These are phyloP conservation scores for Clarireedia monteithiana DNA, from an alignment of 2,329 filamentous ascomycete species.

Conservation along the genomic window DNA sequence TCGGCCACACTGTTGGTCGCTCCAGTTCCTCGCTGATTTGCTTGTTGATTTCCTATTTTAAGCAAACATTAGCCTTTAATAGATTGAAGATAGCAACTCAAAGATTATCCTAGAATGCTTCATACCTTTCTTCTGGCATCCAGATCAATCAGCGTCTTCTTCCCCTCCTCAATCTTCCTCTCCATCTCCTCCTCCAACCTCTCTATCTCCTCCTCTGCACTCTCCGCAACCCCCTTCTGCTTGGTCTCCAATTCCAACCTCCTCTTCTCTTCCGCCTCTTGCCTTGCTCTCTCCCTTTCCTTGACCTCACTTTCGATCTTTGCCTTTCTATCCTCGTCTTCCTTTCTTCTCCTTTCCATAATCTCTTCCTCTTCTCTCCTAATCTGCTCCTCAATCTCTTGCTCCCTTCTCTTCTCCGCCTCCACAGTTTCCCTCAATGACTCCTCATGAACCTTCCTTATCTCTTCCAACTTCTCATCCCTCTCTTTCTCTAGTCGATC, in stretches of 20 bases:
- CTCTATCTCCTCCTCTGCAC: conserved; percentile 21
- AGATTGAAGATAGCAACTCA: background rate
- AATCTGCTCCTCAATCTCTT: conserved; percentile 13
- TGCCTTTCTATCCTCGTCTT: conserved; percentile 16
- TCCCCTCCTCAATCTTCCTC: conserved; percentile 19
- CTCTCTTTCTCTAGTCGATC: conserved; percentile 17
- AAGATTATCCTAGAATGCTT: background rate
- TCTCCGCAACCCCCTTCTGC: conserved; percentile 14
- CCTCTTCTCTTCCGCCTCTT: conserved; percentile 18
- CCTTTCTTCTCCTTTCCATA: conserved; percentile 13
- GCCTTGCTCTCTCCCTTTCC: conserved; percentile 12
- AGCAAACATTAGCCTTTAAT: background rate
- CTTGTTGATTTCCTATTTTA: conserved; percentile 21
- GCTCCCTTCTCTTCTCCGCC: conserved; percentile 11
- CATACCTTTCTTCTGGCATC: conserved; percentile 22
- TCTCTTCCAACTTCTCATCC: conserved; percentile 17
- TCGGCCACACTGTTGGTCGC: conserved; percentile 20
- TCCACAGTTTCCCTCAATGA: conserved; percentile 10
- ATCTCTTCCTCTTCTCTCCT: conserved; percentile 18
- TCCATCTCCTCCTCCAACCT: conserved; percentile 25
- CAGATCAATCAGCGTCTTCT: conserved; percentile 17
- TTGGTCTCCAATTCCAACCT: conserved; percentile 14
- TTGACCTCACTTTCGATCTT: conserved; percentile 8
- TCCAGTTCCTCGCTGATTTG: conserved; percentile 24
- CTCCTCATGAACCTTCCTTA: conserved; percentile 17